Evolutionary conservation across 306 rosid species (phyloP).

Genomic region (Trichosanthes cucumerina): DNA sequence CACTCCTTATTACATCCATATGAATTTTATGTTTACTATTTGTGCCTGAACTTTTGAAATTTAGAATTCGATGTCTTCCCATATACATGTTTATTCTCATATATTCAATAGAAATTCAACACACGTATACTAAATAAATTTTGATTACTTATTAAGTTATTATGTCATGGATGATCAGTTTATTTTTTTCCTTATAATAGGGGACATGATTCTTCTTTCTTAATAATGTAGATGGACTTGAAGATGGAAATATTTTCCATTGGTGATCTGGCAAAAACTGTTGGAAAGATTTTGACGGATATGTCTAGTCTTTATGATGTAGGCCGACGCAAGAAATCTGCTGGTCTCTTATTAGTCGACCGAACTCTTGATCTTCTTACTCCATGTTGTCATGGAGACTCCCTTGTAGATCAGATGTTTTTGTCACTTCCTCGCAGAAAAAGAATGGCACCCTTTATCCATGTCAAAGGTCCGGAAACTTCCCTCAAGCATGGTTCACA

Average conservation of each 20-base stretch:
- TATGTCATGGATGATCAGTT: neutral
- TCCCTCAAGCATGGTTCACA: conserved; percentile 41
- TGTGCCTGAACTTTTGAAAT: neutral
- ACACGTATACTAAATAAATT: neutral
- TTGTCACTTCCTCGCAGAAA: conserved; percentile 59
- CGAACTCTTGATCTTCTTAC: conserved; percentile 95
- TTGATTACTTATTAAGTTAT: neutral
- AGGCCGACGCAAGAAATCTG: conserved; percentile 77
- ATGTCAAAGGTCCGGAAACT: conserved; percentile 40
- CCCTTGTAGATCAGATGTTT: conserved; percentile 75
- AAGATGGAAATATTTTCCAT: conserved; percentile 89
- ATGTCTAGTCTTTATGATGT: conserved; percentile 96
- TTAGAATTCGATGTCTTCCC: neutral
- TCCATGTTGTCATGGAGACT: conserved; percentile 90
- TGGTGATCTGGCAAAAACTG: conserved; percentile 76
- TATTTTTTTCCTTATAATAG: conserved; percentile 14
- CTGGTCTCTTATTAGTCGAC: conserved; percentile 75
- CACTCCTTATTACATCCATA: neutral
- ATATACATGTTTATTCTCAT: neutral
- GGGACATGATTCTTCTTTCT: conserved; percentile 24
- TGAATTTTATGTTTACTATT: neutral
- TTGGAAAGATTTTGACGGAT: conserved; percentile 76
- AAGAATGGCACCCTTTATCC: conserved; percentile 32
- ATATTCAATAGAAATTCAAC: neutral
- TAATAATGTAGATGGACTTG: conserved; percentile 80